These are phyloP conservation scores for Jasminum sambac DNA, from an alignment of 257 asterid genomes.

Conservation along the genomic window DNA sequence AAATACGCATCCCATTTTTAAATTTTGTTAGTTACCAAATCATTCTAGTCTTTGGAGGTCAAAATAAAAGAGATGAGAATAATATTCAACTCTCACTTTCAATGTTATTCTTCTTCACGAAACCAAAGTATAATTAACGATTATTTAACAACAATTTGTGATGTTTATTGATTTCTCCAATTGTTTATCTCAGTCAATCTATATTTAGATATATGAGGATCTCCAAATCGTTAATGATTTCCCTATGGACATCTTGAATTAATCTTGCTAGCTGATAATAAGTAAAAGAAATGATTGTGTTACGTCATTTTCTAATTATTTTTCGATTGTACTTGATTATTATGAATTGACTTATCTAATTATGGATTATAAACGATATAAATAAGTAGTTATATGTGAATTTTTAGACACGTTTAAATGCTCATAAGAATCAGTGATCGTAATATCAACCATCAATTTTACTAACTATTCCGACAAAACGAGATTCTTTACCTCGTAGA, in stretches of 20 bases:
- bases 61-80: background rate
- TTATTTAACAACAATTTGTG: background rate
- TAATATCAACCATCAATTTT: no score
- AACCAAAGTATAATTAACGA: background rate
- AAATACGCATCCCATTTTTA: background rate
- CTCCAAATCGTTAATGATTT: background rate
- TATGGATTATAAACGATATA: no score
- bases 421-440: no score
- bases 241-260: background rate
- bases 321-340: no score
- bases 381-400: no score
- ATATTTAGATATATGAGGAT: background rate
- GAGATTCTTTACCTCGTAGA: no score
- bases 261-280: background rate
- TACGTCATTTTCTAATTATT: no score
- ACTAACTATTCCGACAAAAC: no score
- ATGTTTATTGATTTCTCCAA: background rate
- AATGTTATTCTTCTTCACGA: background rate
- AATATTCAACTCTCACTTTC: conserved; percentile 22
- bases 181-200: background rate
- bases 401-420: no score
- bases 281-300: background rate
- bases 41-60: conserved; percentile 22
- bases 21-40: background rate
- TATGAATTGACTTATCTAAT: no score